Conservation (phyloP, 352 stramenopile species). For the Halophytophthora polymorphica region DNA sequence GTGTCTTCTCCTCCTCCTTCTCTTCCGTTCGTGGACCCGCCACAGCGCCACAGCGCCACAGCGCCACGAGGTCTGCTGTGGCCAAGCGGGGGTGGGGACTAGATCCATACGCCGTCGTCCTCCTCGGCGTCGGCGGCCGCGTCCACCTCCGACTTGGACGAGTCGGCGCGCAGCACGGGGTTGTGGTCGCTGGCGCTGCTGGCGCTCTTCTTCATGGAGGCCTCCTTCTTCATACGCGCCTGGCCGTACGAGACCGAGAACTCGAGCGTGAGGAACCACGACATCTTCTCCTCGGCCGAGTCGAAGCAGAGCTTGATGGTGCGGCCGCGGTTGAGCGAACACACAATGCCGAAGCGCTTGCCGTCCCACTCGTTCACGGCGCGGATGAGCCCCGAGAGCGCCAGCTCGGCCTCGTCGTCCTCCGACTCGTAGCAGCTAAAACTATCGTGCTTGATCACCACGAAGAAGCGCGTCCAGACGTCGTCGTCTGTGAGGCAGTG, state of each 20-base stretch:
- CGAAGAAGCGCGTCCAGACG: slow-evolving; percentile 70
- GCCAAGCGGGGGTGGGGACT: slow-evolving; percentile 1
- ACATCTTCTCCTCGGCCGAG: slow-evolving; percentile 80
- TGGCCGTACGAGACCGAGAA: slow-evolving; percentile 67
- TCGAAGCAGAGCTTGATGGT: slow-evolving; percentile 81
- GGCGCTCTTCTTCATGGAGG: slow-evolving; percentile 32
- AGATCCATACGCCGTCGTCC: slow-evolving; percentile 78
- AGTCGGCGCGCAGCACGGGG: slow-evolving; percentile 33
- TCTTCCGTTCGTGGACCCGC: too few relatives aligned
- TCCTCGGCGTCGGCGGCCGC: slow-evolving; percentile 18
- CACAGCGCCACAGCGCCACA: too few relatives aligned
- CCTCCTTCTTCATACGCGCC: slow-evolving; percentile 69
- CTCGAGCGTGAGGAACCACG: slow-evolving; percentile 77
- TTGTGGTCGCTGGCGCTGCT: slow-evolving; percentile 33
- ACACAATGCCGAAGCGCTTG: slow-evolving; percentile 69
- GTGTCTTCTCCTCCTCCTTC: too few relatives aligned
- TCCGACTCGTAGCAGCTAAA: slow-evolving; percentile 79
- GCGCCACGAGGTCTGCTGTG: too few relatives aligned
- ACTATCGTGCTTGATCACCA: slow-evolving; percentile 73
- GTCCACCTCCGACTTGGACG: slow-evolving; percentile 30
- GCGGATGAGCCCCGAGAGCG: slow-evolving; percentile 61
- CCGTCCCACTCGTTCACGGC: slow-evolving; percentile 72
- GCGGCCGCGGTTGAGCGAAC: slow-evolving; percentile 59
- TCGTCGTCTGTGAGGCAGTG: slow-evolving; percentile 75
- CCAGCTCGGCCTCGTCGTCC: slow-evolving; percentile 62